Conservation (phyloP, 179 eudicot species). For the Monotropa hypopitys region DNA sequence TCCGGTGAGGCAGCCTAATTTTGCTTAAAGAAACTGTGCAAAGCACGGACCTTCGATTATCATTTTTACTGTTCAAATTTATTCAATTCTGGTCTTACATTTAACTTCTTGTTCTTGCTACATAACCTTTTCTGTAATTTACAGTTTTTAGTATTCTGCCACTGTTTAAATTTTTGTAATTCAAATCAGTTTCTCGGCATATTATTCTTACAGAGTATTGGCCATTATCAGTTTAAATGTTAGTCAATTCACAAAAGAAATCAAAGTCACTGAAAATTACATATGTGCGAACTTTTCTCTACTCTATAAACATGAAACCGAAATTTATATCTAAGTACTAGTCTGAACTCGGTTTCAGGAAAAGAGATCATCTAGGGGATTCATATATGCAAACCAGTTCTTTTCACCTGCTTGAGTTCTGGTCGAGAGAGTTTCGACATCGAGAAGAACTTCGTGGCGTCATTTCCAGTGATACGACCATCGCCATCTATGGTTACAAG, state of each 20-base stretch:
- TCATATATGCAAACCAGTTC: neutral
- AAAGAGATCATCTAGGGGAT: neutral
- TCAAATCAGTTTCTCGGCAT: too few species aligned
- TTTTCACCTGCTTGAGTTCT: conserved; percentile 58
- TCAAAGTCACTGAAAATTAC: neutral
- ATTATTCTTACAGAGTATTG: too few species aligned
- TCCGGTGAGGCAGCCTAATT: too few species aligned
- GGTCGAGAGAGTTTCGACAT: conserved; percentile 61
- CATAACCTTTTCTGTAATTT: too few species aligned
- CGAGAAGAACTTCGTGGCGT: conserved; percentile 60
- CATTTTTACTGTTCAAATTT: too few species aligned
- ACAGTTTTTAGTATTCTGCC: too few species aligned
- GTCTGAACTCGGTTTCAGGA: neutral
- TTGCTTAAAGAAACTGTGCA: too few species aligned
- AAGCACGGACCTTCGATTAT: too few species aligned
- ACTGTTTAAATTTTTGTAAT: too few species aligned
- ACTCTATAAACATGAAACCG: neutral
- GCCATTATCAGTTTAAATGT: neutral
- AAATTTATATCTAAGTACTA: neutral
- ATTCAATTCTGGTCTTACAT: too few species aligned
- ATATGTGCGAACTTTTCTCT: neutral
- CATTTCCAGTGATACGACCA: conserved; percentile 74
- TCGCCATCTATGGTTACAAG: conserved; percentile 39
- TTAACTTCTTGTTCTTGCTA: too few species aligned
- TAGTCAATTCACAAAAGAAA: neutral